phyloP scores from a whole-genome alignment of 192 early-diverging fungal species.

The Spinellus fusiger region DNA sequence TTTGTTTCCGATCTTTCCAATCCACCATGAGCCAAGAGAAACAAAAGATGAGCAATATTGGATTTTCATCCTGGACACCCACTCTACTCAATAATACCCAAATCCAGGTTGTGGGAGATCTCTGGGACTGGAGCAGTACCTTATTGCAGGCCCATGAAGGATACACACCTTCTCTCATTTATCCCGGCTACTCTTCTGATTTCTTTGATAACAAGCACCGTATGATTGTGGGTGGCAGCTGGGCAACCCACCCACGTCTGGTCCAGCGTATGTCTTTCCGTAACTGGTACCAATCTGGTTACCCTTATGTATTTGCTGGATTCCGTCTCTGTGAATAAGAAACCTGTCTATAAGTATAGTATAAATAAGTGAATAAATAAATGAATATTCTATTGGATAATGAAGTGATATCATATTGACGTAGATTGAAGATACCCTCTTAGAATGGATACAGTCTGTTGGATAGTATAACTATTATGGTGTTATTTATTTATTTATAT shows the following conservation, averaged over 20 bases:
- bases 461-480: too few species aligned
- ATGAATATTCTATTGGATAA: too few species aligned
- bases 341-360: too few species aligned
- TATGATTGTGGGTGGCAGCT: conserved; percentile 77
- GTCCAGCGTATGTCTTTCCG: conserved; percentile 64
- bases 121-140: conserved; percentile 85
- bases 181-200: conserved; percentile 87
- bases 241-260: conserved; percentile 80
- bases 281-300: conserved; percentile 89
- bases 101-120: conserved; percentile 44
- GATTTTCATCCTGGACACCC: conserved; percentile 66
- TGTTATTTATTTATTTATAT: too few species aligned
- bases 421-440: too few species aligned
- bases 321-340: conserved; percentile 61
- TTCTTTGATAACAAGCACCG: conserved; percentile 89
- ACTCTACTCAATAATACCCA: conserved; percentile 23
- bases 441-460: too few species aligned
- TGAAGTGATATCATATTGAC: too few species aligned
- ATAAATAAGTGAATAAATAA: too few species aligned
- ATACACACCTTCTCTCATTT: conserved; percentile 59
- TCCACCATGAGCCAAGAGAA: conserved; percentile 25
- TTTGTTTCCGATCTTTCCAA: conserved; percentile 26
- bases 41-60: conserved; percentile 54
- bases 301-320: conserved; percentile 77
- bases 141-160: conserved; percentile 52